phyloP scores from a whole-genome alignment of 257 asterid species.

The Ligustrum vulgare region DNA sequence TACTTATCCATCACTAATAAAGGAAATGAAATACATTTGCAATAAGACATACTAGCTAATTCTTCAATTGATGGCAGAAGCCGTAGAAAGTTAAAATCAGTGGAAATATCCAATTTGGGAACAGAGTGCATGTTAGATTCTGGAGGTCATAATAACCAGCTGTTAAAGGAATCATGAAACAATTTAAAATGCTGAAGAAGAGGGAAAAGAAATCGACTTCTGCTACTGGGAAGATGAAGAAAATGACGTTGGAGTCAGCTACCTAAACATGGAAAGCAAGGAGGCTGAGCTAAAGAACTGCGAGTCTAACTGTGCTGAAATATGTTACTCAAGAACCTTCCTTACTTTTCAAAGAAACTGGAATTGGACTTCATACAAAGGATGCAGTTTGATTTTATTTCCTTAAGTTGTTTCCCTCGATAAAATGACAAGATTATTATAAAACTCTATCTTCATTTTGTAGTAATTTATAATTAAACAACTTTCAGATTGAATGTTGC shows the following conservation, averaged over 20 bases:
- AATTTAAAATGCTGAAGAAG: slow-evolving; percentile 84
- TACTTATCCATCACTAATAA: no score
- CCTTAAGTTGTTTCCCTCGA: no score
- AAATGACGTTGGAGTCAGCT: slow-evolving; percentile 34
- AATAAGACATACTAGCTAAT: neutral
- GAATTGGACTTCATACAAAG: slow-evolving; percentile 78
- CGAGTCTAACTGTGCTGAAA: slow-evolving; percentile 48
- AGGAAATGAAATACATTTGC: no score
- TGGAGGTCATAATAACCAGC: slow-evolving; percentile 54
- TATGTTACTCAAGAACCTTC: slow-evolving; percentile 68
- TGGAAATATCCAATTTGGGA: neutral
- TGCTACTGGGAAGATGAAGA: slow-evolving; percentile 46
- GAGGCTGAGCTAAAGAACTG: slow-evolving; percentile 32
- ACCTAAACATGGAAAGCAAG: slow-evolving; percentile 43
- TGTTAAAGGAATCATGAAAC: slow-evolving; percentile 95
- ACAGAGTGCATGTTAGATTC: slow-evolving; percentile 27
- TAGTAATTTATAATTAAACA: no score
- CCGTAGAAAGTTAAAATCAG: neutral
- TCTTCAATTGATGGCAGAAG: neutral
- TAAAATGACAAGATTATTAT: no score
- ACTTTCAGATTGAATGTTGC: no score
- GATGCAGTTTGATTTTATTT: slow-evolving; percentile 11
- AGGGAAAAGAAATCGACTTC: slow-evolving; percentile 52
- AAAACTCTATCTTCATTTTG: no score
- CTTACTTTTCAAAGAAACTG: slow-evolving; percentile 70